Evolutionary conservation across 208 protist species (phyloP), one percentile per base, ranked within the genome.

Genomic region (Trypanosoma mega): DNA sequence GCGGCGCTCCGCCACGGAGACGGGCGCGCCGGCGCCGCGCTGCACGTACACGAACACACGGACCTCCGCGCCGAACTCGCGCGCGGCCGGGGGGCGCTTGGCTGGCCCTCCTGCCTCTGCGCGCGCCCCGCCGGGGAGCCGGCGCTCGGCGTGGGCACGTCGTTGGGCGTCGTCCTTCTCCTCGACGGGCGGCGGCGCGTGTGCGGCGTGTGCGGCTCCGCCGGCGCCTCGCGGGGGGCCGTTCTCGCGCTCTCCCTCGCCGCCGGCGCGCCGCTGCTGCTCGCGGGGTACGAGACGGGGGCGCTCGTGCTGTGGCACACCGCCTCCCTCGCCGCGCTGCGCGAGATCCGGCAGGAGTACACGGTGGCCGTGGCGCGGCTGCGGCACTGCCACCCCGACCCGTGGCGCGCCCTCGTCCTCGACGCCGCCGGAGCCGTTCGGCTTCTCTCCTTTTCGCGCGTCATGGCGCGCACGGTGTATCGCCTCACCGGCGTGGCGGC

Each of bases 1-100:
- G 55, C 80, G 0, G 62, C 65, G 3, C 65, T 65, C 21, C 48
- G 50, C 8, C 46, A 50, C n/a, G 27, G 34, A 8, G 41, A 51
- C 27, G 34, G 21, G 7, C 53, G 70, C 0, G 74, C 58, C 12
- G 64, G 72, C 31, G 24, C 63, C 20, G 66, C 87, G 18, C 62
- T 90, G 61, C 80, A 82, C 56, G 59, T 88, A 18, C 81, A 91
- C 58, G 76, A 84, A 48, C 76, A 87, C 60, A 54, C 78, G 8
- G 68, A 72, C 5, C 59, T 94, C 45, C 71, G 68, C 20, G 56
- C 55, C 11, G 58, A 69, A 36, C 41, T 91, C 24, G 36, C 56
- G 23, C 48, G 65, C 8, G 29, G 72, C 16, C 55, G 61, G 39
- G 68, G 66, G 39, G 55, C 72, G 0, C 48, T 75, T 4, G 87